These are phyloP conservation scores for Psilocybe cubensis DNA, from an alignment of 768 basidiomycete species.

Conservation along the genomic window DNA sequence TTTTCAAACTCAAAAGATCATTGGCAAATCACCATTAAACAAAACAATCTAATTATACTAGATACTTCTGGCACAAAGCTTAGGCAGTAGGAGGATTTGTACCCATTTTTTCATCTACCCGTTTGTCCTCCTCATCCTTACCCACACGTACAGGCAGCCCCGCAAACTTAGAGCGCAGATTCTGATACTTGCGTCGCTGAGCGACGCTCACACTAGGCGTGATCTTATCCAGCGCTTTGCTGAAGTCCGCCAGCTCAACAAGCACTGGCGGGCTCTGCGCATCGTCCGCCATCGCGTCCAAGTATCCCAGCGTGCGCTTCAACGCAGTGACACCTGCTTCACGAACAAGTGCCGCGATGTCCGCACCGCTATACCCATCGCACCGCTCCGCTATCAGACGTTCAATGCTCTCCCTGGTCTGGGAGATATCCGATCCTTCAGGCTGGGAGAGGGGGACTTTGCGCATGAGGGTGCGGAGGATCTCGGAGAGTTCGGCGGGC, in stretches of 20 bases:
- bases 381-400: slow-evolving; percentile 62
- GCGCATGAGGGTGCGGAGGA: slow-evolving; percentile 74
- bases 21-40: too few species aligned
- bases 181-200: slow-evolving; percentile 85
- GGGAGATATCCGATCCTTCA: slow-evolving; percentile 11
- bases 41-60: too few species aligned
- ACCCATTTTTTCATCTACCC: slow-evolving; percentile 26
- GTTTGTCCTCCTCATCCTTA: slow-evolving; percentile 45
- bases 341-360: slow-evolving; percentile 84
- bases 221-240: slow-evolving; percentile 75
- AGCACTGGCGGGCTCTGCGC: slow-evolving; percentile 37
- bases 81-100: neutral
- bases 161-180: slow-evolving; percentile 79
- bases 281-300: slow-evolving; percentile 60
- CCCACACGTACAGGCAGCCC: slow-evolving; percentile 66
- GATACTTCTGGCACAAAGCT: too few species aligned
- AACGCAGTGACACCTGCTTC: slow-evolving; percentile 91
- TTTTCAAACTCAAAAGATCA: too few species aligned
- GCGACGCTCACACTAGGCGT: slow-evolving; percentile 81
- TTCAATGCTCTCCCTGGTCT: slow-evolving; percentile 34
- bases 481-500: slow-evolving; percentile 77
- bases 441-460: slow-evolving; percentile 63
- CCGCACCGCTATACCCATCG: slow-evolving; percentile 92
- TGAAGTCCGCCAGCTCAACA: slow-evolving; percentile 73
- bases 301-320: slow-evolving; percentile 64